Evolutionary conservation across 768 basidiomycete genomes (phyloP).

Genomic region (Mycena haematopus): DNA sequence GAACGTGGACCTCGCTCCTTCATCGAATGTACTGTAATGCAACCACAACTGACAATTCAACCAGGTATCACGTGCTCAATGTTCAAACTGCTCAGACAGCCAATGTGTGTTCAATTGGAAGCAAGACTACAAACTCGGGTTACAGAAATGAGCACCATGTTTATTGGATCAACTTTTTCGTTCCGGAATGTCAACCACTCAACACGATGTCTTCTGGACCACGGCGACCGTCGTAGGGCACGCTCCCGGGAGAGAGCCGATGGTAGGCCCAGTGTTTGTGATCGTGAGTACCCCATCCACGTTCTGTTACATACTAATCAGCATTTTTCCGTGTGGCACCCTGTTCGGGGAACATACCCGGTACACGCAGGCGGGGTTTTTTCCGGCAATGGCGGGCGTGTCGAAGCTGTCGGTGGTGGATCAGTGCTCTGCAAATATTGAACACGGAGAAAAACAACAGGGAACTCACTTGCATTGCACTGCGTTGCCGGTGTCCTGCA

Average conservation of each 20-base stretch:
- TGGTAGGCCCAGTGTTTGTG: slow-evolving; percentile 10
- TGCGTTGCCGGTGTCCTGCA: slow-evolving; percentile 19
- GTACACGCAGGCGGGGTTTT: slow-evolving; percentile 21
- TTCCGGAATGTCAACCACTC: neutral
- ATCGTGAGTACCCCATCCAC: slow-evolving; percentile 15
- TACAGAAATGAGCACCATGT: neutral
- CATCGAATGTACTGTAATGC: neutral
- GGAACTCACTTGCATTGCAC: slow-evolving; percentile 23
- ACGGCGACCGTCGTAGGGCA: slow-evolving; percentile 5
- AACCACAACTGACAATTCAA: neutral
- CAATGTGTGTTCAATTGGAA: neutral
- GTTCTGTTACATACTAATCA: slow-evolving; percentile 17
- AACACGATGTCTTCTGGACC: slow-evolving; percentile 7
- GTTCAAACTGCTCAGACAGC: neutral
- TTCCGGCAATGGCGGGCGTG: slow-evolving; percentile 21
- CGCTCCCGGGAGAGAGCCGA: neutral
- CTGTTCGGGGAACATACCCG: slow-evolving; percentile 1
- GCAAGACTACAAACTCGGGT: neutral
- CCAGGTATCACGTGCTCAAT: slow-evolving; percentile 3
- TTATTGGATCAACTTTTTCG: neutral
- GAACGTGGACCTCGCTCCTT: neutral
- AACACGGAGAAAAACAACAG: neutral
- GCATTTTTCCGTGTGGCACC: neutral
- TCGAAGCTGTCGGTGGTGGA: slow-evolving; percentile 12
- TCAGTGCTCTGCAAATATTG: neutral